Evolutionary conservation across 768 basidiomycete species (phyloP).

Genomic region (Lentinula raphanica): DNA sequence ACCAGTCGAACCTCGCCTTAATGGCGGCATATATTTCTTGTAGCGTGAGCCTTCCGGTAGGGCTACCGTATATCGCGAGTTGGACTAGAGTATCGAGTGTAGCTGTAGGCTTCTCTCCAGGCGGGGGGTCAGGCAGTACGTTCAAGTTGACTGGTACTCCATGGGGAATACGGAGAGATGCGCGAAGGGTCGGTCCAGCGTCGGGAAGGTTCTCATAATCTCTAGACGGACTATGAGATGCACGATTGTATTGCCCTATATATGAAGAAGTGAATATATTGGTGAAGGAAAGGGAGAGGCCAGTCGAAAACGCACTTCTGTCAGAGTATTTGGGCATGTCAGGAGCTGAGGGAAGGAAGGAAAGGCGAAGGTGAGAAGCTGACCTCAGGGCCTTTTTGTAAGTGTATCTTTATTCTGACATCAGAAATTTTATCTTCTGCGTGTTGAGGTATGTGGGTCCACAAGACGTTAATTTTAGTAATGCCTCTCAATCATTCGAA

Average conservation of each 20-base stretch:
- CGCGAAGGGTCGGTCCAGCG: conserved; percentile 40
- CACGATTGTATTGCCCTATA: background rate
- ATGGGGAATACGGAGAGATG: conserved; percentile 30
- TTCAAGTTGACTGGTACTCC: conserved; percentile 26
- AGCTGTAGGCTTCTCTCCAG: background rate
- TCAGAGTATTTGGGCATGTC: background rate
- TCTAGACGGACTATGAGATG: background rate
- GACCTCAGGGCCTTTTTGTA: background rate
- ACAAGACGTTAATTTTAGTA: background rate
- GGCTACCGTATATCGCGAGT: conserved; percentile 63
- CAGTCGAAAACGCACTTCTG: background rate
- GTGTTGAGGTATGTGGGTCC: conserved; percentile 1
- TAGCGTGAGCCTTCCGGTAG: conserved; percentile 47
- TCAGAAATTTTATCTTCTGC: background rate
- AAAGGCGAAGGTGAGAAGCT: background rate
- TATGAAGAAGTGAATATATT: too few relatives aligned
- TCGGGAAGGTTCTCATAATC: conserved; percentile 20
- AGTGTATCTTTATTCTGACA: background rate
- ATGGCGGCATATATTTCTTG: conserved; percentile 58
- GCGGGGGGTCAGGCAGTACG: conserved; percentile 5
- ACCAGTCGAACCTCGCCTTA: conserved; percentile 53
- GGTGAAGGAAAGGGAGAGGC: background rate
- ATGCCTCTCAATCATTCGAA: background rate
- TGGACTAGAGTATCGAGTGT: conserved; percentile 36
- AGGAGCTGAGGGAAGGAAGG: background rate